These are phyloP conservation scores for Pseudoperonospora humuli DNA, from an alignment of 352 stramenopile genomes.

Conservation along the genomic window DNA sequence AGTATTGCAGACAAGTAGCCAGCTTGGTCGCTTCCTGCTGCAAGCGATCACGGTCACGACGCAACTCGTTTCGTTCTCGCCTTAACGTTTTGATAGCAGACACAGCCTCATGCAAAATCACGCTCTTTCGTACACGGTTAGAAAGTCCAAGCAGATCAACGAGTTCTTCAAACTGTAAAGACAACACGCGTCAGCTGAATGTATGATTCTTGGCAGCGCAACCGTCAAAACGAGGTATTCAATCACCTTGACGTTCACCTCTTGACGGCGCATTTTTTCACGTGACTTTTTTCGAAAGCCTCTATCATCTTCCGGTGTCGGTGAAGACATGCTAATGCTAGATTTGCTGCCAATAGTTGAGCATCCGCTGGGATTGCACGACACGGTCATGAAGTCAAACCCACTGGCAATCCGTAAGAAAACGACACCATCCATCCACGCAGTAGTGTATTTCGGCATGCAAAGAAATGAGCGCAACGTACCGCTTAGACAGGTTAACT, in stretches of 20 bases:
- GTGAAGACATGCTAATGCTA: slow-evolving; percentile 12
- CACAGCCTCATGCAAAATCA: slow-evolving; percentile 63
- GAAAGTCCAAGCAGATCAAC: slow-evolving; percentile 59
- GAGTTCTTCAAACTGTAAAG: slow-evolving; percentile 59
- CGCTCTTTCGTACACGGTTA: slow-evolving; percentile 66
- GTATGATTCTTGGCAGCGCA: neutral
- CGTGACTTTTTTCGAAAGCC: slow-evolving; percentile 67
- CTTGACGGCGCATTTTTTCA: slow-evolving; percentile 70
- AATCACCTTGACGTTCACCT: slow-evolving; percentile 71
- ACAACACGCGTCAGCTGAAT: slow-evolving; percentile 2
- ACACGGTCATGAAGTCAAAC: slow-evolving; percentile 33
- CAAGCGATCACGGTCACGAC: slow-evolving; percentile 46
- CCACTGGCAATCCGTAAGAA: slow-evolving; percentile 20
- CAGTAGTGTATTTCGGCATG: neutral
- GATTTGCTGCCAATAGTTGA: slow-evolving; percentile 32
- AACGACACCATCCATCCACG: slow-evolving; percentile 12
- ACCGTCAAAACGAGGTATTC: neutral
- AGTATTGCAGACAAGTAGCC: slow-evolving; percentile 56
- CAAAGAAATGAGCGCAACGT: slow-evolving; percentile 8
- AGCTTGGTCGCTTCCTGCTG: slow-evolving; percentile 65
- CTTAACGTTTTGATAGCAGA: slow-evolving; percentile 54
- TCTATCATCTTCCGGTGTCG: slow-evolving; percentile 41
- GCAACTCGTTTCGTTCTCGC: slow-evolving; percentile 53
- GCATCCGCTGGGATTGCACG: slow-evolving; percentile 38
- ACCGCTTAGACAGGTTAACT: slow-evolving; percentile 31